Base-by-base conservation (phyloP, 176 grass and related monocot genomes). In the Stipa capillata region DNA sequence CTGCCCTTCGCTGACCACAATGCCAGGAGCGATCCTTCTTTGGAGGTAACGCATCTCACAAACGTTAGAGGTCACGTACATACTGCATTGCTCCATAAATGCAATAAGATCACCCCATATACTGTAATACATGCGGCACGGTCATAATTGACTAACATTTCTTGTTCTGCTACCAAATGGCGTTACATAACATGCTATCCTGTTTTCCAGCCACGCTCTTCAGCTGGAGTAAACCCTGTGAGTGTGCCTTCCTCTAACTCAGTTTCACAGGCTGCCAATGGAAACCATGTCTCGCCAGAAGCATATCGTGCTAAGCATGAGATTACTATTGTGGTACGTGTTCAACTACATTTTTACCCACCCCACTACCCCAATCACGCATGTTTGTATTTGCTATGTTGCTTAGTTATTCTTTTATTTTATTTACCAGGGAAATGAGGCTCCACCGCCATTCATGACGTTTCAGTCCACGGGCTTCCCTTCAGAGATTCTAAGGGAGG, bases 301-400 rank as follows among this genome's bases (percentile, higher is more conserved):
- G 89, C 87, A 59, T 97, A 97, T 81, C 89, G 94, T 65, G 25
- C 50, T 43, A 89, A 92, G 45, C 94, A 97, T 68, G 94, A 97
- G 82, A 94, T 97, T 69, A 82, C 89, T 76, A 84, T 94, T 2
- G 5, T 86, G 20, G 93, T 97, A 90, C 76, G 78, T 80, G 18
- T 72, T 50, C 41, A 82, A 36, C 72, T 78, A 13, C 28, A 53
- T 54, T 20, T 71, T 55, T 82, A 51, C 45, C 2, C n/a, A n/a
- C n/a, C n/a, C n/a, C n/a, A n/a, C n/a, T n/a, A n/a, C n/a, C 58
- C 13, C n/a, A 34, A 15, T 27, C 41, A 33, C 23, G 85, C 27
- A 53, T 40, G 17, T 73, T 68, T 28, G 51, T 79, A 27, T 54
- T 6, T 25, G 47, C 7, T 10, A 55, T 36, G 31, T 49, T 64